phyloP scores from a whole-genome alignment of 192 early-diverging fungal species.

The Dissophora ornata region DNA sequence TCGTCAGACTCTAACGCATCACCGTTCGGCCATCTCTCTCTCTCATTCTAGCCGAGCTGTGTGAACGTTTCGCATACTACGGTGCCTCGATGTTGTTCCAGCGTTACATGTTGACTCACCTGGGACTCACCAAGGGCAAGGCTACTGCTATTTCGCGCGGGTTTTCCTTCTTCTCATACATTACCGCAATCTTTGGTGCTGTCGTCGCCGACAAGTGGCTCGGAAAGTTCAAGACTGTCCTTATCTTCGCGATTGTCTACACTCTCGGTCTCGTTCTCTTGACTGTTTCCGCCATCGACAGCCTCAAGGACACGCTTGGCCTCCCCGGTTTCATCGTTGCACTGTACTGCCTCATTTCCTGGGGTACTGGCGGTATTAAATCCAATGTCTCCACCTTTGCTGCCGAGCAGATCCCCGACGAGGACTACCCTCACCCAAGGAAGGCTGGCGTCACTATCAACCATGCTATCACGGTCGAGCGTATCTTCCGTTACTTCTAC shows the following conservation, averaged over 20 bases:
- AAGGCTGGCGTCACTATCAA: slow-evolving; percentile 67
- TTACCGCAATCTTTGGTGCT: slow-evolving; percentile 71
- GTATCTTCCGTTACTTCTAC: slow-evolving; percentile 81
- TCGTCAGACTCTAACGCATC: no score
- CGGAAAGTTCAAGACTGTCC: slow-evolving; percentile 75
- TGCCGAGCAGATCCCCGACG: slow-evolving; percentile 67
- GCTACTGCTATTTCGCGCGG: slow-evolving; percentile 69
- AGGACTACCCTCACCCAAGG: slow-evolving; percentile 64
- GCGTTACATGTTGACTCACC: slow-evolving; percentile 68
- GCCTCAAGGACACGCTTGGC: slow-evolving; percentile 60
- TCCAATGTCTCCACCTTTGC: slow-evolving; percentile 73
- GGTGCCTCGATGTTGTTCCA: slow-evolving; percentile 70
- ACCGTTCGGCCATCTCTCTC: not conserved
- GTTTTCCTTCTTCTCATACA: slow-evolving; percentile 74
- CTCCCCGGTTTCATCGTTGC: slow-evolving; percentile 68
- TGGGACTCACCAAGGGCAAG: slow-evolving; percentile 50
- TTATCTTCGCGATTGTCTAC: slow-evolving; percentile 67
- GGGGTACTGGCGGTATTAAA: slow-evolving; percentile 75
- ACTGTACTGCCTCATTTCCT: slow-evolving; percentile 66
- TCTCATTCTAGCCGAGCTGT: slow-evolving; percentile 64
- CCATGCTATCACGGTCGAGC: slow-evolving; percentile 70
- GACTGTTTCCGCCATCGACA: slow-evolving; percentile 64
- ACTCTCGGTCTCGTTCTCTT: slow-evolving; percentile 65
- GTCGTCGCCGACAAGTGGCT: slow-evolving; percentile 69
- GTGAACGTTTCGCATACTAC: slow-evolving; percentile 74